phyloP scores from a whole-genome alignment of 768 basidiomycete genomes.

The Auricularia sp. region DNA sequence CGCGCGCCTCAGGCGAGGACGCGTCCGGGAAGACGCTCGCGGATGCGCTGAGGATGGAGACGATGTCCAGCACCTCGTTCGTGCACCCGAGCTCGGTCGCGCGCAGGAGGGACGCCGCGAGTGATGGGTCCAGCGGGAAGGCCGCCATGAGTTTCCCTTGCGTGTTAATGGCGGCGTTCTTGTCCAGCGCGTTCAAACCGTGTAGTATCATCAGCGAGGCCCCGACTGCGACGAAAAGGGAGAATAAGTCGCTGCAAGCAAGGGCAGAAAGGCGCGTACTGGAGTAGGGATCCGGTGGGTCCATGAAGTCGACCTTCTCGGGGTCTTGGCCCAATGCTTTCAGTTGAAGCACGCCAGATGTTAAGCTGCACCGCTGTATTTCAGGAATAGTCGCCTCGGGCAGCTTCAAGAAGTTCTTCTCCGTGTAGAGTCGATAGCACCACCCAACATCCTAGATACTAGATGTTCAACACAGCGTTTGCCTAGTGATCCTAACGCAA shows the following conservation, averaged over 20 bases:
- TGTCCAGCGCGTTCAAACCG: slow-evolving; percentile 70
- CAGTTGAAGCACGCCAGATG: slow-evolving; percentile 74
- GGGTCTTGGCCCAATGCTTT: slow-evolving; percentile 76
- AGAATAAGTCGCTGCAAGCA: slow-evolving; percentile 19
- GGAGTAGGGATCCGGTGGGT: slow-evolving; percentile 50
- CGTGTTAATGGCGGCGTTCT: slow-evolving; percentile 31
- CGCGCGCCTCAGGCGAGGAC: slow-evolving; percentile 53
- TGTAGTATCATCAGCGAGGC: slow-evolving; percentile 64
- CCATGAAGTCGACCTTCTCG: slow-evolving; percentile 79
- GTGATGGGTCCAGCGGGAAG: slow-evolving; percentile 87
- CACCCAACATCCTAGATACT: slow-evolving; percentile 54
- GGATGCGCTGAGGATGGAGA: slow-evolving; percentile 73
- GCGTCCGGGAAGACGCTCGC: slow-evolving; percentile 72
- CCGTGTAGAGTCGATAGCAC: slow-evolving; percentile 91
- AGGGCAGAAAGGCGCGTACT: too few relatives aligned
- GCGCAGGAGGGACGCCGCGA: slow-evolving; percentile 69
- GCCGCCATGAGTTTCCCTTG: slow-evolving; percentile 70
- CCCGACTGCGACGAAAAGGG: slow-evolving; percentile 35
- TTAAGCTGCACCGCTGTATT: slow-evolving; percentile 78
- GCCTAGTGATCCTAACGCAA: neutral
- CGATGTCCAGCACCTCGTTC: slow-evolving; percentile 69
- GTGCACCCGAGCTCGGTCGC: slow-evolving; percentile 67
- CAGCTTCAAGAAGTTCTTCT: slow-evolving; percentile 63
- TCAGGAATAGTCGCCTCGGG: slow-evolving; percentile 68
- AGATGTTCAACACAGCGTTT: neutral